Base-by-base conservation (phyloP, 768 basidiomycete genomes). In the Mrakia frigida region DNA sequence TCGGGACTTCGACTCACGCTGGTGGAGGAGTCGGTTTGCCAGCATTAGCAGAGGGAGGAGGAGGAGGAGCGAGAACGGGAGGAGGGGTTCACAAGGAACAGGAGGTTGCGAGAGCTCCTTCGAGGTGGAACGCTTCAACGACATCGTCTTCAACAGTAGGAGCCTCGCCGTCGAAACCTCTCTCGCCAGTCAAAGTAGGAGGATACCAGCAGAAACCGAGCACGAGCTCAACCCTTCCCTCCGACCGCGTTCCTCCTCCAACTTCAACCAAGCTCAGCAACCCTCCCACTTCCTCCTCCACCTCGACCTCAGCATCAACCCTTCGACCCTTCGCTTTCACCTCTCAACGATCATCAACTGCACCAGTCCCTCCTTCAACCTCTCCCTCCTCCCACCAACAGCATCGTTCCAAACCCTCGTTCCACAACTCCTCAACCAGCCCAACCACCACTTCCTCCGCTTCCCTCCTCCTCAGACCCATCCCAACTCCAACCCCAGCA, bases 391-490 rank as follows among this genome's bases (percentile, higher is more conserved):
- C 70, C 11, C 50, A 14, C 7, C 43, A n/a, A 43, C 25, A 41
- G 18, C 67, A 69, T 53, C 70, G 70, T n/a, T 43, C 39, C 28
- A 53, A 43, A 35, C 70, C 70, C n/a, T 52, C 70, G 2, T 53
- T 35, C 46, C 1, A 6, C 4, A 28, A 13, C 70, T 53, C n/a
- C 50, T 28, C 39, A 9, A 52, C 46, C 70, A 18, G 25, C 46
- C 43, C 41, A 31, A 28, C 41, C 3, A 25, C 41, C 10, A 70
- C 50, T 25, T 5, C 70, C n/a, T 28, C 70, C 7, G 41, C 70
- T 70, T n/a, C 43, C 3, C 43, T 41, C 6, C 70, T 70, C 11
- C 70, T 70, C 14, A 11, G 46, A 31, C 70, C 70, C 2, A 31
- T 70, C 18, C 70, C 70, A 6, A 50, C 28, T 13, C 43, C 70